These are phyloP conservation scores for Tremella fuciformis DNA, from an alignment of 768 basidiomycete species.

Conservation along the genomic window DNA sequence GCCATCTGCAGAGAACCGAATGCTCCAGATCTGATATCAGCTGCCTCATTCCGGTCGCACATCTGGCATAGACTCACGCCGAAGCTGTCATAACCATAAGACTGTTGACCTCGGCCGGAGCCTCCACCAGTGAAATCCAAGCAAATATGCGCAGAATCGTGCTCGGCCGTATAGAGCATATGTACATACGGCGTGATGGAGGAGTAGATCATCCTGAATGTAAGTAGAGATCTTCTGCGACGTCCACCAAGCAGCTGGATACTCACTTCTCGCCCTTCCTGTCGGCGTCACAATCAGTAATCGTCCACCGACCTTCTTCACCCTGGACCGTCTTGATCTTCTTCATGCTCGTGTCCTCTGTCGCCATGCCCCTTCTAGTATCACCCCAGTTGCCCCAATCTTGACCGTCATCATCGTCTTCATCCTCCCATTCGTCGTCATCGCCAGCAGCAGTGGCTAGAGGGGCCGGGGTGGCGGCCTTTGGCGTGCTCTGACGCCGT, in stretches of 20 bases:
- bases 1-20: constrained; percentile 93
- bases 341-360: constrained; percentile 49
- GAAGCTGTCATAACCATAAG: constrained; percentile 40
- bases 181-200: constrained; percentile 61
- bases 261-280: constrained; percentile 64
- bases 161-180: constrained; percentile 46
- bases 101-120: constrained; percentile 2
- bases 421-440: constrained; percentile 15
- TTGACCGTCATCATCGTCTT: constrained; percentile 55
- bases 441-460: not conserved
- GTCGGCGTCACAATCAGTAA: constrained; percentile 89
- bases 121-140: constrained; percentile 32
- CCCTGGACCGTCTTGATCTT: constrained; percentile 65
- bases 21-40: constrained; percentile 72
- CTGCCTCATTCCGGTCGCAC: constrained; percentile 29
- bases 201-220: constrained; percentile 79
- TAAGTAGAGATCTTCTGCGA: not conserved
- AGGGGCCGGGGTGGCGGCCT: constrained; percentile 7
- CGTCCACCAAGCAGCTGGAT: not conserved
- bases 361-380: constrained; percentile 22
- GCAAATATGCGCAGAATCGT: constrained; percentile 45
- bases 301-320: constrained; percentile 78
- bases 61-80: constrained; percentile 55
- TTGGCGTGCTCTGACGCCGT: constrained; percentile 48
- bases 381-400: constrained; percentile 47